A percentile compares a stretch with the other conserved stretches of the same genome.
Evolutionary conservation across 2,329 filamentous ascomycete genomes (phyloP).

Genomic region (Aspergillus sergii): DNA sequence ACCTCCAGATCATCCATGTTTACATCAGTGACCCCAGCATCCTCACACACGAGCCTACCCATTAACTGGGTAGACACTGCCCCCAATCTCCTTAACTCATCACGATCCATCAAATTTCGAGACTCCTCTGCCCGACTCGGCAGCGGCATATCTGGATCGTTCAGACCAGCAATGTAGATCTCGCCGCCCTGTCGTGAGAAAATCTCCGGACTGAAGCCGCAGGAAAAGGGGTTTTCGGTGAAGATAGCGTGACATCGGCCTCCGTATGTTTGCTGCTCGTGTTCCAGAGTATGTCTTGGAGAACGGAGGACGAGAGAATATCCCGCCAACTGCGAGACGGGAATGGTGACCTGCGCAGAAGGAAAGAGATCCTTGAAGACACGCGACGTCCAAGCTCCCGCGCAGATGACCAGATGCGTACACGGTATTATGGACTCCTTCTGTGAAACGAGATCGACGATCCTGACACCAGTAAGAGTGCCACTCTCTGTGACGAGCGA

Average conservation of each 20-base stretch:
- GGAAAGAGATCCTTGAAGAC: conserved; percentile 70
- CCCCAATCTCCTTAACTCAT: conserved; percentile 40
- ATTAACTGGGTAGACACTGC: conserved; percentile 37
- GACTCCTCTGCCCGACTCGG: conserved; percentile 54
- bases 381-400: conserved; percentile 70
- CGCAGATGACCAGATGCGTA: conserved; percentile 65
- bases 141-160: conserved; percentile 60
- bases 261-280: conserved; percentile 39
- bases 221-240: conserved; percentile 55
- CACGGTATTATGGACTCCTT: conserved; percentile 55
- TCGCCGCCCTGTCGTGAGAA: conserved; percentile 69
- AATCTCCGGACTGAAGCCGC: conserved; percentile 68
- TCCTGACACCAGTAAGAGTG: conserved; percentile 55
- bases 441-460: conserved; percentile 45
- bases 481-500: conserved; percentile 53
- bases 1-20: conserved; percentile 60
- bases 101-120: conserved; percentile 44
- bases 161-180: conserved; percentile 74
- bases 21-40: conserved; percentile 6
- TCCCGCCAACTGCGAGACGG: conserved; percentile 66
- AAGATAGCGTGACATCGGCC: conserved; percentile 69
- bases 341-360: conserved; percentile 53
- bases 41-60: conserved; percentile 28
- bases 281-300: conserved; percentile 47
- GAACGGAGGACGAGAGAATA: conserved; percentile 71